Evolutionary conservation across 441 rosid genomes (phyloP), one percentile per base, ranked within the genome.

Genomic region (Eugenia klotzschiana): DNA sequence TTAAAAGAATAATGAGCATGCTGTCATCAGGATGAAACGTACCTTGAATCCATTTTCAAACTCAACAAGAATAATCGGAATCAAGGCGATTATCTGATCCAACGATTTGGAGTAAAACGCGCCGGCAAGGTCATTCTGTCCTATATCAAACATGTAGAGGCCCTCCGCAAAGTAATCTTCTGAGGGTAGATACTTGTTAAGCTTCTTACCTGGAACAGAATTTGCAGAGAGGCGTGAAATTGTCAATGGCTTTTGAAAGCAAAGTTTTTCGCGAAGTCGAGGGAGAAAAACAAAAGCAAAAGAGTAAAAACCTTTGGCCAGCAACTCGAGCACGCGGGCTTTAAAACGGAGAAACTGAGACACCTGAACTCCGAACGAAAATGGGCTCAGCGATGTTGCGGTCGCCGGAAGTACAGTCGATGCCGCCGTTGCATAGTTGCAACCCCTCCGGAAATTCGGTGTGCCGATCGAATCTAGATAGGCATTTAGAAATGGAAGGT

Each of bases 71-170:
- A 87, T 89, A 25, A 88, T 83, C 0, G 99, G 99, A 84, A 95
- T 91, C 27, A 89, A 90, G 50, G 98, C 98, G 80, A 94, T 84
- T 29, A 97, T 84, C 88, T 97, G 98, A 82, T 95, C 98, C 51
- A 87, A 90, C 81, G 98, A 87, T 85, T 94, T 94, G 53, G 99
- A 97, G 83, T 97, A 95, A 82, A 97, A 95, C 57, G 96, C 93
- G 86, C 99, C 98, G 69, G 98, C 99, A 60, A 97, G 89, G 90
- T 97, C 99, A 82, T 97, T 97, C 90, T 95, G 98, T 51, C 98
- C 99, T 14, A 97, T 93, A 83, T 97, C 99, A 69, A 97, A 92
- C 98, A 91, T 94, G 91, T 97, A 94, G 13, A 97, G 91, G 40
- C 93, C 98, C 90, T 90, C 91, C n/a, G 79, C 79, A 60, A 93